Evolutionary conservation across 169 alveolate species (phyloP), one percentile per base, ranked within the genome.

Genomic region (Eimeria sp.): DNA sequence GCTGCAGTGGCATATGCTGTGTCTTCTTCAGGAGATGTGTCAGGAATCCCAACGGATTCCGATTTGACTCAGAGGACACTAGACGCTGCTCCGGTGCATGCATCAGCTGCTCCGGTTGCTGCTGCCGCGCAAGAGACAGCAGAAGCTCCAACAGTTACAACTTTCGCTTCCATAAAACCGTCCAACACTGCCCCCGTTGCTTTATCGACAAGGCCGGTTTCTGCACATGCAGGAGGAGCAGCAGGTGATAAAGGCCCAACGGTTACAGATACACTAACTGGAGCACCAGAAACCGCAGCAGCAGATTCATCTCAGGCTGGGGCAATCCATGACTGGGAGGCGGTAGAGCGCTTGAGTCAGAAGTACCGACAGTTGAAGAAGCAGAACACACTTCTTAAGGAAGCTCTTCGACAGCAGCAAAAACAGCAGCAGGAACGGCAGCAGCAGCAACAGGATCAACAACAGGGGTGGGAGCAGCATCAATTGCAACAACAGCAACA

Each of bases 351-450:
- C 34, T 73, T 82, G 45, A 82, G 90, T 43, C 90, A 82, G 72
- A 82, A 82, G 90, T 82, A 82, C 90, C 40, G 90, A 6, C 90
- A 82, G 47, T 11, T 54, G 25, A 82, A 82, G 90, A 82, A 82
- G 49, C 90, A 82, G 57, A 82, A 82, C 47, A 73, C 90, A 34
- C 47, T 82, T 49, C 90, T 82, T 6, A 82, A 82, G 72, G 90
- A 82, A 73, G 90, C 90, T 22, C 72, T 82, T 45, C 67, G 90
- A 9, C 90, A 82, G 90, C 88, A 78, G 88, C 88, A 78, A 63
- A 27, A 72, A 72, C 54, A 72, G 49, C 45, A 72, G 83, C 83
- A 72, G 49, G 27, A 72, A 72, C 45, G 9, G 83, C 83, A 72
- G 49, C 49, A 11, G 43, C 65, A 76, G 87, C 87, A 76, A 9